Conservation (phyloP, 2,329 filamentous ascomycete genomes). For the Colletotrichum sp. region DNA sequence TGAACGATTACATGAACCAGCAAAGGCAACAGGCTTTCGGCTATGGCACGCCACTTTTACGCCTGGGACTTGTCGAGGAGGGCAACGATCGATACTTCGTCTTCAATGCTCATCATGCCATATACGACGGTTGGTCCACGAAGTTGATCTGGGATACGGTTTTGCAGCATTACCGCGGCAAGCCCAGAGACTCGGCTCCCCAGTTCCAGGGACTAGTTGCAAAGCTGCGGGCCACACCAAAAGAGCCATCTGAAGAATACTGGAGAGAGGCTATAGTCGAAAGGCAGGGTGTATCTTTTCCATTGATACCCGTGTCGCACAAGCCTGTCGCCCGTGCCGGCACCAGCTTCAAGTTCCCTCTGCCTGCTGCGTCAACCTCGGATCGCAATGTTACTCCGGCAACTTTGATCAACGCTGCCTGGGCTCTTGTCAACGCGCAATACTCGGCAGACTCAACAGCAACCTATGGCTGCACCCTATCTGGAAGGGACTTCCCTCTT, state of each 20-base stretch:
- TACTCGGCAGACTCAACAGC: conserved; percentile 35
- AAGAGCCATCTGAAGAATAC: background rate
- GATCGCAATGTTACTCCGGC: conserved; percentile 9
- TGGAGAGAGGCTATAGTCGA: background rate
- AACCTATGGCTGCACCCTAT: conserved; percentile 30
- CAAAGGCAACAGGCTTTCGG: background rate
- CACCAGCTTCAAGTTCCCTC: background rate
- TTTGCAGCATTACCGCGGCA: background rate
- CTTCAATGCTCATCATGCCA: conserved; percentile 23
- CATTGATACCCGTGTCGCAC: background rate
- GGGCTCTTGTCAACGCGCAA: conserved; percentile 37
- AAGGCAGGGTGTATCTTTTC: background rate
- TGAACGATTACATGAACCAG: background rate
- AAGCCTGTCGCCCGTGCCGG: background rate
- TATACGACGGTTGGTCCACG: conserved; percentile 22
- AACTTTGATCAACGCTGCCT: conserved; percentile 28
- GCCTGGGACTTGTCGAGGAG: background rate
- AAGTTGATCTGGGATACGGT: background rate
- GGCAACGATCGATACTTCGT: conserved; percentile 7
- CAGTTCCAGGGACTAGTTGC: background rate
- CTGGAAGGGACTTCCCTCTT: conserved; percentile 31
- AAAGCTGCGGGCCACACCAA: background rate
- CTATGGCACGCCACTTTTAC: background rate
- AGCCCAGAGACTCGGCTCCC: background rate
- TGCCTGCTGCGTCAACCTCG: background rate